Evolutionary conservation across 805 yeast species (phyloP).

Genomic region (Saitoella complicata): DNA sequence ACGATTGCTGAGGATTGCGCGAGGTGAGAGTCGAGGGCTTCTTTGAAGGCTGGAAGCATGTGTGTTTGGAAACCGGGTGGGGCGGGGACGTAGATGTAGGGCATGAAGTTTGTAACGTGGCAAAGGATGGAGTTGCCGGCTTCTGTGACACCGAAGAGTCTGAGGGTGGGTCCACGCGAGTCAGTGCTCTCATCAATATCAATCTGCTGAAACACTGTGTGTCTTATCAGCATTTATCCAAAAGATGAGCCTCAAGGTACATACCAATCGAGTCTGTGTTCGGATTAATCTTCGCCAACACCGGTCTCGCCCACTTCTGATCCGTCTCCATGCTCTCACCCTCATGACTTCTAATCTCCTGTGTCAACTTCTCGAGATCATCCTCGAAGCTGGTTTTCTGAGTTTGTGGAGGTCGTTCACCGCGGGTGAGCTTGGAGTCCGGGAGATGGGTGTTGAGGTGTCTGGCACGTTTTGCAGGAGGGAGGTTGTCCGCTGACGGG

Average conservation of each 20-base stretch:
- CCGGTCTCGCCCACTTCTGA: constrained; percentile 38
- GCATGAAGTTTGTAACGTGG: constrained; percentile 74
- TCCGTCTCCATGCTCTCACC: constrained; percentile 13
- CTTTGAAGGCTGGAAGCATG: constrained; percentile 25
- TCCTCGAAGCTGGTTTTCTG: constrained; percentile 33
- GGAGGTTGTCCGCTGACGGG: too few species aligned
- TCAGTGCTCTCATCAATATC: constrained; percentile 83
- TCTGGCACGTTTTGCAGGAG: too few species aligned
- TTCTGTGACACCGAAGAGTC: constrained; percentile 83
- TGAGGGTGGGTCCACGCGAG: constrained; percentile 36
- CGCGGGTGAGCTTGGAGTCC: too few species aligned
- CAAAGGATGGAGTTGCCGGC: constrained; percentile 82
- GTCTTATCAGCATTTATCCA: neutral
- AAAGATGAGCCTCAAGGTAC: neutral
- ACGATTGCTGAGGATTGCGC: constrained; percentile 35
- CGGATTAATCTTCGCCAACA: constrained; percentile 36
- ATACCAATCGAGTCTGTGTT: constrained; percentile 29
- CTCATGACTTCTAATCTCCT: constrained; percentile 18
- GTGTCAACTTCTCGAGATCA: constrained; percentile 32
- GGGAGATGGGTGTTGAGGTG: too few species aligned
- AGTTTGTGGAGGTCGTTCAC: too few species aligned
- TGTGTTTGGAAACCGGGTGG: constrained; percentile 56
- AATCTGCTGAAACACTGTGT: constrained; percentile 59
- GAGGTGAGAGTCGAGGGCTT: neutral
- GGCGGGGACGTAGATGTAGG: constrained; percentile 82